Conservation (phyloP, 2,329 filamentous ascomycete genomes). For the Colletotrichum viniferum region DNA sequence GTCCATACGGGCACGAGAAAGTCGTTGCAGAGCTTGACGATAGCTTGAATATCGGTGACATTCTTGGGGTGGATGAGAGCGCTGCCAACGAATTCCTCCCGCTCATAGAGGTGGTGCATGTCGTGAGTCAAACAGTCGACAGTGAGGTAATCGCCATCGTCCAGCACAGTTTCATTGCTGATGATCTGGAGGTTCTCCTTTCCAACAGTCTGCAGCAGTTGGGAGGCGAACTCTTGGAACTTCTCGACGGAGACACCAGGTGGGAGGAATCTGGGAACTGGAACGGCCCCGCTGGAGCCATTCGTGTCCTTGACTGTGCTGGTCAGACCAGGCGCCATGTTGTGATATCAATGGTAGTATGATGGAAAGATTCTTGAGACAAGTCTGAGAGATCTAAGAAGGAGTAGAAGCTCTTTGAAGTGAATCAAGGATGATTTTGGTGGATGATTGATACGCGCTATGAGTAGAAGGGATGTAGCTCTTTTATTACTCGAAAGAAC, state of each 20-base stretch:
- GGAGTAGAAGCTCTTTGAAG: neutral
- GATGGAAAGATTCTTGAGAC: neutral
- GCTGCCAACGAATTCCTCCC: conserved; percentile 48
- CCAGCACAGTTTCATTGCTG: neutral
- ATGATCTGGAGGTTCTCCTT: conserved; percentile 13
- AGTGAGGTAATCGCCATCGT: conserved; percentile 11
- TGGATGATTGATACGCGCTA: rapidly evolving
- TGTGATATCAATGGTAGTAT: neutral
- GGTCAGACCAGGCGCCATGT: conserved; percentile 3
- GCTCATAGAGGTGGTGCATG: conserved; percentile 40
- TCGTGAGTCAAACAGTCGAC: conserved; percentile 29
- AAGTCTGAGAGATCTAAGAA: neutral
- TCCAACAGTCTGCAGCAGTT: neutral
- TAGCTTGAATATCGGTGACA: conserved; percentile 47
- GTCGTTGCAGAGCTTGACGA: conserved; percentile 50
- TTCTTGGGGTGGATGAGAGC: conserved; percentile 36
- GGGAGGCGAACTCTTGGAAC: conserved; percentile 1
- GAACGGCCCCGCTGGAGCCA: neutral
- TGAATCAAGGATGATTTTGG: neutral
- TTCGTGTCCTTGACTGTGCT: neutral
- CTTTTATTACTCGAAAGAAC: neutral
- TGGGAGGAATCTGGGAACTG: neutral
- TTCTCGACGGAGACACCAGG: neutral
- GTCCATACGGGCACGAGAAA: conserved; percentile 51
- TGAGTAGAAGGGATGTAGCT: neutral